Evolutionary conservation across 2,329 filamentous ascomycete genomes (phyloP), one percentile per base, ranked within the genome.

Genomic region (Paecilomyces formosus): DNA sequence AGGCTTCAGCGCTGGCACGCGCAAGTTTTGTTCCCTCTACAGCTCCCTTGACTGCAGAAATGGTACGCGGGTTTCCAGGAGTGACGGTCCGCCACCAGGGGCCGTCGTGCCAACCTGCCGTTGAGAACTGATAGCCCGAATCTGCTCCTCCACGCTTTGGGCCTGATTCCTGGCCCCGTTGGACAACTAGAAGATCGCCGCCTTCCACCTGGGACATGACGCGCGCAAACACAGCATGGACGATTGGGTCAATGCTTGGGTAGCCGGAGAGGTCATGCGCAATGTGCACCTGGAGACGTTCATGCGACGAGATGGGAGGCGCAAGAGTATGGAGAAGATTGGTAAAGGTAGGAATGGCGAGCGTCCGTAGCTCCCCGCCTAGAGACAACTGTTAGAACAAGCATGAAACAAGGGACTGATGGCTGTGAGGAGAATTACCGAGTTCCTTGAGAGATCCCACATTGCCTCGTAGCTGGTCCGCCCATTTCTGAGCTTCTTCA

Each of bases 141-240:
- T n/a, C 52, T 22, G 11, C 69, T 65, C 26, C 66, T 67, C 82
- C 82, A 51, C 87, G 84, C 53, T 86, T 86, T 30, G 85, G 86
- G 53, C 87, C 84, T 54, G 87, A 90, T 75, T 97, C 94, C 61
- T 91, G 89, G 21, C 94, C 94, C 39, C 92, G 89, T 76, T 99
- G 94, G 61, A 97, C 86, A 57, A 99, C 94, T 57, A 97, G 82
- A 18, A 99, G 82, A 68, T 97, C 94, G 57, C 94, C 94, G 63
- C 94, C 94, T 76, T 99, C 94, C 53, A 99, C 94, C 77, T 99
- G 94, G n/a, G 92, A 85, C 94, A 99, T 99, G 68, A 99, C 92
- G 56, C 92, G 88, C 57, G 89, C 89, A 78, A 99, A 99, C 63
- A 94, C 92, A 59, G 84, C 84, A 76, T 97, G 91, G 67, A 97